phyloP scores from a whole-genome alignment of 441 rosid species.

The Populus hybrid region DNA sequence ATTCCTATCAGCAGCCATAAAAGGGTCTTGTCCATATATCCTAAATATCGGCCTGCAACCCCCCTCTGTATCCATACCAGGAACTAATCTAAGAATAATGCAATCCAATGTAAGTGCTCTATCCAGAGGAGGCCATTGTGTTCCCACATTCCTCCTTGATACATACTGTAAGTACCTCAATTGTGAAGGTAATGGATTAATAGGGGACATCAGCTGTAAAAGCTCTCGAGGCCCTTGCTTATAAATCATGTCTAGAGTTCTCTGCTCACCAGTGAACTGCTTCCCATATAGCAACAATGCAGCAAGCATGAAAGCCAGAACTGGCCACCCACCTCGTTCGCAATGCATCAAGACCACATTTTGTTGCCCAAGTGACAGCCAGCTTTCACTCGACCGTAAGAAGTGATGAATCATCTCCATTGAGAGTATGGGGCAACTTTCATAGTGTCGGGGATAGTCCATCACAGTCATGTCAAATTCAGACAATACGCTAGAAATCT shows the following conservation, averaged over 20 bases:
- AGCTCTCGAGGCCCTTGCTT: conserved; percentile 85
- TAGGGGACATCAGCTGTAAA: conserved; percentile 62
- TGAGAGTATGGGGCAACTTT: conserved; percentile 80
- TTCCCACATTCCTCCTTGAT: conserved; percentile 72
- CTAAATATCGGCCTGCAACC: conserved; percentile 84
- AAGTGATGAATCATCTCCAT: conserved; percentile 80
- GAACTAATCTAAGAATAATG: conserved; percentile 64
- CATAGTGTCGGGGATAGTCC: conserved; percentile 89
- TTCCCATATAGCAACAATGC: conserved; percentile 72
- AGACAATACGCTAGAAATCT: conserved; percentile 47
- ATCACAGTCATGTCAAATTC: conserved; percentile 81
- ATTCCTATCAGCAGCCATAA: conserved; percentile 53
- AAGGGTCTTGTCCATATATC: conserved; percentile 81
- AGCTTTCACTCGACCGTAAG: conserved; percentile 77
- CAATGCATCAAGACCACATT: conserved; percentile 79
- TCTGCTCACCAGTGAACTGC: conserved; percentile 66
- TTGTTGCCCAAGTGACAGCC: conserved; percentile 70
- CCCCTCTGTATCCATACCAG: conserved; percentile 65
- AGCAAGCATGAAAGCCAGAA: conserved; percentile 90
- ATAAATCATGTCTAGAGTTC: conserved; percentile 80
- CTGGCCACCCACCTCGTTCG: conserved; percentile 89
- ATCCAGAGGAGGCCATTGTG: conserved; percentile 81
- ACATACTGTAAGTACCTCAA: conserved; percentile 84
- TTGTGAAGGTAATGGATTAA: conserved; percentile 85
- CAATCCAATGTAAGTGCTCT: conserved; percentile 78